Evolutionary conservation across 2,329 filamentous ascomycete species (phyloP), one percentile per base, ranked within the genome.

Genomic region (Falciphora oryzae): DNA sequence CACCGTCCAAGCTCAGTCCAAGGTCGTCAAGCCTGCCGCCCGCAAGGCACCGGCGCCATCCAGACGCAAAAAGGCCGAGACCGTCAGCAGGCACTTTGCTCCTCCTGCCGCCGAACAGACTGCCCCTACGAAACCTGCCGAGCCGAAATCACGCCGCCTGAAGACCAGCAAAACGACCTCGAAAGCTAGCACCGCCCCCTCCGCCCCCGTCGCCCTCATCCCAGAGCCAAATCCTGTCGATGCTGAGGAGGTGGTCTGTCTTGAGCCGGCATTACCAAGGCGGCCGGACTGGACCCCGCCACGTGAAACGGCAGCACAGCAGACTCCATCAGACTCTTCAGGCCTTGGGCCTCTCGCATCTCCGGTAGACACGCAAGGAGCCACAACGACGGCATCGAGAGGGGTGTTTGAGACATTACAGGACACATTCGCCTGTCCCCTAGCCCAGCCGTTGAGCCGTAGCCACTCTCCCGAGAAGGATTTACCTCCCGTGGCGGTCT

Each of bases 221-320:
- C n/a, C 27, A 56, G 27, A 32, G 25, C 28, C 61, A 4, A 18
- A 32, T 8, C 27, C 27, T 57, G 28, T 25, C 50, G 11, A 28
- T 14, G 28, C 53, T 18, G 57, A 67, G n/a, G 76, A 77, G 61
- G 71, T 76, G 0, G 68, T 79, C 3, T 69, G 74, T 27, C 65
- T 81, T 11, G 81, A 83, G 63, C 74, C 73, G 59, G 89, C 89
- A 10, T 73, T 83, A 31, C 78, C 76, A 59, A 80, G 89, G 66
- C 81, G 86, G 66, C 71, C 76, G 18, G 81, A 88, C 65, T 93
- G 90, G 90, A 93, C 90, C 1, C 90, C 89, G 2, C 83, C 86
- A 4, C 65, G 69, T 67, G 56, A 67, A n/a, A 69, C 67, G 25
- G 67, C 66, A 3, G 59, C 60, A 0, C 2, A 31, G 1, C 16